A percentile compares a stretch with the other conserved stretches of the same genome.
Evolutionary conservation across 2,329 filamentous ascomycete species (phyloP).

Genomic region (Trichoderma sp.): DNA sequence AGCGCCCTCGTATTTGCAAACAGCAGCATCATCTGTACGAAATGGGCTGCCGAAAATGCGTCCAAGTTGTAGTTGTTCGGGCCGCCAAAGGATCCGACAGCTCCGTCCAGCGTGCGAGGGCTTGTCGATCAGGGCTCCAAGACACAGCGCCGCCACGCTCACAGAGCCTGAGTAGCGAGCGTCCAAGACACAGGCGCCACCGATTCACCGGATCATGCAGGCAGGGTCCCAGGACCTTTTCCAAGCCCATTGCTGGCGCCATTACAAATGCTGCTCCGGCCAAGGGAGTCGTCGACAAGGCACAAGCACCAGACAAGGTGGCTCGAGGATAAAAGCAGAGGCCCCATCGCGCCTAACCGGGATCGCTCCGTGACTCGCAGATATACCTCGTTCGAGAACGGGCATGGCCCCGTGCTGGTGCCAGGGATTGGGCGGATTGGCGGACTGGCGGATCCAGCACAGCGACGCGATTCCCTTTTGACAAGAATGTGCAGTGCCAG

Average conservation of each 20-base stretch:
- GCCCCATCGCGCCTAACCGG: slow-evolving; percentile 14
- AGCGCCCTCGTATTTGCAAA: not conserved
- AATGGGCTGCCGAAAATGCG: not conserved
- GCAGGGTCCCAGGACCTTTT: slow-evolving; percentile 16
- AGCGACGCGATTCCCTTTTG: slow-evolving; percentile 24
- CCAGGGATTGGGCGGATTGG: slow-evolving; percentile 22
- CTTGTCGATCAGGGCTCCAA: slow-evolving; percentile 17
- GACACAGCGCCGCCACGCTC: slow-evolving; percentile 5
- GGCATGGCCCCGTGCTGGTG: slow-evolving; percentile 22
- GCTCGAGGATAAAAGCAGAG: not conserved
- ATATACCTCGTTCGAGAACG: slow-evolving; percentile 28
- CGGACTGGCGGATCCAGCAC: slow-evolving; percentile 12
- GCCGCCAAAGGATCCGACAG: slow-evolving; percentile 15
- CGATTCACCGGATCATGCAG: slow-evolving; percentile 17
- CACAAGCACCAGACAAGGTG: not conserved
- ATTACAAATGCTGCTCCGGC: slow-evolving; percentile 5
- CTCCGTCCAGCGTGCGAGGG: slow-evolving; percentile 16
- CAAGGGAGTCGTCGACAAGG: not conserved
- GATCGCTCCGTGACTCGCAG: slow-evolving; percentile 27
- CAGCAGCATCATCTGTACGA: slow-evolving; percentile 2
- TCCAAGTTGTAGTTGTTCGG: not conserved
- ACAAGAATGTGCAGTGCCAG: slow-evolving; percentile 22
- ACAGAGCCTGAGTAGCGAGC: not conserved
- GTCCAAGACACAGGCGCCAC: not conserved
- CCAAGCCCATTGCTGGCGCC: slow-evolving; percentile 4